Conservation (phyloP, 2,329 filamentous ascomycete species). For the Colletotrichum abscissum region DNA sequence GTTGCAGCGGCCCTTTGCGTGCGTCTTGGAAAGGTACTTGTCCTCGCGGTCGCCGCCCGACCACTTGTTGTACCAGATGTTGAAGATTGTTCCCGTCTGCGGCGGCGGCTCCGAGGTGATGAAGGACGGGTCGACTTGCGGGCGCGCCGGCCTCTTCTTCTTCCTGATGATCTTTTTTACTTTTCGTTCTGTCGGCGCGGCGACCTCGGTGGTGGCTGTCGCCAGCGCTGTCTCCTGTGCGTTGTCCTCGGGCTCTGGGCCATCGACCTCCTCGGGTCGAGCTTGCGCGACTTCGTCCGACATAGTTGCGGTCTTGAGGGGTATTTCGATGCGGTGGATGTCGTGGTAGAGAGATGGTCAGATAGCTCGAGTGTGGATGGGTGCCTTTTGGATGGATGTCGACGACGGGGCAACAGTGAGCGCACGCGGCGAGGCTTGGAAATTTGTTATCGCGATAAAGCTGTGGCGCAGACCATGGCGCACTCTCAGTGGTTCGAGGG, state of each 20-base stretch:
- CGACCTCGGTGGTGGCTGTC: conserved; percentile 55
- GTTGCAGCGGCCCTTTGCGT: conserved; percentile 88
- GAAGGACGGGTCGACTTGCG: conserved; percentile 87
- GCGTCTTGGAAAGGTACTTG: conserved; percentile 85
- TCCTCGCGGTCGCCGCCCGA: conserved; percentile 94
- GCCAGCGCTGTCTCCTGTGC: conserved; percentile 41
- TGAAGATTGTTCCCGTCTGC: conserved; percentile 95
- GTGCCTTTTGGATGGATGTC: conserved; percentile 37
- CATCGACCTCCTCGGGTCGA: conserved; percentile 11
- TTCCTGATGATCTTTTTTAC: conserved; percentile 93
- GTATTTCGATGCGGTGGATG: neutral
- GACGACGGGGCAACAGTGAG: conserved; percentile 1
- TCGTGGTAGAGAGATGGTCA: neutral
- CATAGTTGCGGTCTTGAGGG: conserved; percentile 14
- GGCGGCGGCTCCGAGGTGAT: conserved; percentile 87
- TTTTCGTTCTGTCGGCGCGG: conserved; percentile 66
- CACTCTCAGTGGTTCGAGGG: neutral
- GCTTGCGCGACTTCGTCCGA: conserved; percentile 23
- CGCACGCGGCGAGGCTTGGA: conserved; percentile 10
- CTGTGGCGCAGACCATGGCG: conserved; percentile 25
- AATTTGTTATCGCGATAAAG: conserved; percentile 32
- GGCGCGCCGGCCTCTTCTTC: conserved; percentile 89
- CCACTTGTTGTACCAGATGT: conserved; percentile 99
- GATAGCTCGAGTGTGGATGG: neutral
- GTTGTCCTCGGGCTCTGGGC: conserved; percentile 16